A percentile compares a stretch with the other conserved stretches of the same genome.
Conservation (phyloP, 2,329 filamentous ascomycete genomes). For the Periconia sp. region DNA sequence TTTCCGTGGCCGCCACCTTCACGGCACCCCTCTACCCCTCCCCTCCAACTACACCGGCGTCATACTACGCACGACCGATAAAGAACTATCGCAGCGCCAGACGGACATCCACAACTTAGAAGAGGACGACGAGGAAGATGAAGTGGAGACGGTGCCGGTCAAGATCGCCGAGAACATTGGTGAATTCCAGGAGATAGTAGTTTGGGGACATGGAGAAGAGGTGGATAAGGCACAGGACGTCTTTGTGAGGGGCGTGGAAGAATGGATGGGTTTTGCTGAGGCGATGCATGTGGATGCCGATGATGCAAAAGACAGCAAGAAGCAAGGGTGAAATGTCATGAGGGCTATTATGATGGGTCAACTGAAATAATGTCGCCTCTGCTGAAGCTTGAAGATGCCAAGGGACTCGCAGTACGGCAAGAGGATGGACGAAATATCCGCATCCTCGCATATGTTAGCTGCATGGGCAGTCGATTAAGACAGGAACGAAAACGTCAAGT, state of each 20-base stretch:
- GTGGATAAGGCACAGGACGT: constrained; percentile 69
- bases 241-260: constrained; percentile 76
- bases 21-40: constrained; percentile 69
- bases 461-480: no score
- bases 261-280: constrained; percentile 79
- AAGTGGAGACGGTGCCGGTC: constrained; percentile 29
- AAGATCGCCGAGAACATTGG: constrained; percentile 66
- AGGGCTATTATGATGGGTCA: no score
- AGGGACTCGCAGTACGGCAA: no score
- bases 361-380: no score
- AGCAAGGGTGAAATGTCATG: not conserved
- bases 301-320: constrained; percentile 8
- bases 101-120: constrained; percentile 14
- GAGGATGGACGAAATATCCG: no score
- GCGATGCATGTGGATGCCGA: constrained; percentile 47
- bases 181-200: constrained; percentile 73
- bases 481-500: no score
- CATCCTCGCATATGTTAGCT: no score
- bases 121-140: constrained; percentile 24
- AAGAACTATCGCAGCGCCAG: constrained; percentile 19
- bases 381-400: no score
- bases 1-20: constrained; percentile 75
- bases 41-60: constrained; percentile 72
- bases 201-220: constrained; percentile 82
- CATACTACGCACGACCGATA: constrained; percentile 37